Percentiles rank a stretch among this genome's conserved stretches.
Evolutionary conservation across 179 eudicot genomes (phyloP).

Genomic region (Beta lomatogona): DNA sequence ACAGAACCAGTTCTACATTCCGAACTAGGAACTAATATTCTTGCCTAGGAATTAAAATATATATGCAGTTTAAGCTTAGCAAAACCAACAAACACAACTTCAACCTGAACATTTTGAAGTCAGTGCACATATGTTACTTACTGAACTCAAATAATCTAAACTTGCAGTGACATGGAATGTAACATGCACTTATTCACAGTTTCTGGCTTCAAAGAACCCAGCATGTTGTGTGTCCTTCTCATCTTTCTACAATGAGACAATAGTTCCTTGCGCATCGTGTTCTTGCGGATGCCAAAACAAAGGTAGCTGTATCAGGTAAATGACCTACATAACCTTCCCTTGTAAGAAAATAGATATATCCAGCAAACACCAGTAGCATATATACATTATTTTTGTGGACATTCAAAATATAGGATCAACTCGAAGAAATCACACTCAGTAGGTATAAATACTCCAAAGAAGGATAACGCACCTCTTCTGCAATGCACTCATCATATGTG

Average conservation of each 20-base stretch:
- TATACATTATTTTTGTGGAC: not conserved
- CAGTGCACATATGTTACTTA: conserved; percentile 9
- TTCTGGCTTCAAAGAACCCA: conserved; percentile 41
- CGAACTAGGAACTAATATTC: not conserved
- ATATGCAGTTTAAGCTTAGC: not conserved
- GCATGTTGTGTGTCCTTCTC: conserved; percentile 50
- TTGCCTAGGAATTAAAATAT: not conserved
- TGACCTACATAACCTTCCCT: not conserved
- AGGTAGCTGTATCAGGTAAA: conserved; percentile 35
- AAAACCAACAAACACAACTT: not conserved
- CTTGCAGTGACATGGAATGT: conserved; percentile 56
- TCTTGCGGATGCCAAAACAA: conserved; percentile 42
- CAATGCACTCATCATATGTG: conserved; percentile 47
- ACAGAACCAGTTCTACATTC: not conserved
- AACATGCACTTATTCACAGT: conserved; percentile 47
- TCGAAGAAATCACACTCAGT: conserved; percentile 34
- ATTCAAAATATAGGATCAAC: conserved; percentile 28
- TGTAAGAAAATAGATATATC: not conserved
- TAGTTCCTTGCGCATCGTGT: conserved; percentile 38
- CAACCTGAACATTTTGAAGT: not conserved
- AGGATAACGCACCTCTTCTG: conserved; percentile 37
- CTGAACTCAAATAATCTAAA: conserved; percentile 9
- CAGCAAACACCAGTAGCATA: not conserved
- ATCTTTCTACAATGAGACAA: conserved; percentile 50
- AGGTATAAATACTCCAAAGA: conserved; percentile 40